A percentile compares a stretch with the other conserved stretches of the same genome.
Conservation (phyloP, 495 filamentous ascomycete species). For the Talaromyces stipitatus region DNA sequence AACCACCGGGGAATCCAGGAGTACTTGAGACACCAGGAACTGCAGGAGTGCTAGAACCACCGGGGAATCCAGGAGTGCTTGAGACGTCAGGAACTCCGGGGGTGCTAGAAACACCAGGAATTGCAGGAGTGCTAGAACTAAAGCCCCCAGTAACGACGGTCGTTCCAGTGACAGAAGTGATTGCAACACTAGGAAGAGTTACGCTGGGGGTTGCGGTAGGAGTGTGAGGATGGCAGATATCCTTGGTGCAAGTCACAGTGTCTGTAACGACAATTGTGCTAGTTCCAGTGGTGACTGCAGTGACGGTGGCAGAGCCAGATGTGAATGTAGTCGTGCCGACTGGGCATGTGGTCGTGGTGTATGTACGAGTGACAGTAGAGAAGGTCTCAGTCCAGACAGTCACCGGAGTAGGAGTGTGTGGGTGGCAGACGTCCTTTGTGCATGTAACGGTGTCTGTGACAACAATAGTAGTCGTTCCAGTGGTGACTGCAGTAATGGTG, state of each 20-base stretch:
- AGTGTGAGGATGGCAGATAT: constrained; percentile 3
- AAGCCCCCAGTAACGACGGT: not conserved
- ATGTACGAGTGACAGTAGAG: not conserved
- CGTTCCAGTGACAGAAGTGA: not conserved
- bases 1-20: not conserved
- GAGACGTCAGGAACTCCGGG: not conserved
- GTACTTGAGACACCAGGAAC: not conserved
- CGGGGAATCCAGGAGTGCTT: not conserved
- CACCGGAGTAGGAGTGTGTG: not conserved
- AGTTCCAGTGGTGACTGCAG: not conserved
- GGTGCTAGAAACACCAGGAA: not conserved
- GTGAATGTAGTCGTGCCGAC: constrained; percentile 1
- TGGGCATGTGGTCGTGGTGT: constrained; percentile 8
- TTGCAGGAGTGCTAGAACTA: not conserved
- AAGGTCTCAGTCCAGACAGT: not conserved
- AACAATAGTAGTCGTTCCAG: constrained; percentile 2
- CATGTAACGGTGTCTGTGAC: not conserved
- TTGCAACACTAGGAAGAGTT: not conserved
- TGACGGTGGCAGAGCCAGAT: not conserved
- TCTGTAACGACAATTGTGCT: constrained; percentile 2
- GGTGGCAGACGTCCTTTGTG: constrained; percentile 1
- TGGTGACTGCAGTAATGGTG: not conserved
- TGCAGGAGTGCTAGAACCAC: not conserved
- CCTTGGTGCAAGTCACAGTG: constrained; percentile 6
- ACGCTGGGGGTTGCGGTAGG: not conserved